A percentile compares a stretch with the other conserved stretches of the same genome.
Evolutionary conservation across 768 basidiomycete species (phyloP).

Genomic region (Myochromella boudieri): DNA sequence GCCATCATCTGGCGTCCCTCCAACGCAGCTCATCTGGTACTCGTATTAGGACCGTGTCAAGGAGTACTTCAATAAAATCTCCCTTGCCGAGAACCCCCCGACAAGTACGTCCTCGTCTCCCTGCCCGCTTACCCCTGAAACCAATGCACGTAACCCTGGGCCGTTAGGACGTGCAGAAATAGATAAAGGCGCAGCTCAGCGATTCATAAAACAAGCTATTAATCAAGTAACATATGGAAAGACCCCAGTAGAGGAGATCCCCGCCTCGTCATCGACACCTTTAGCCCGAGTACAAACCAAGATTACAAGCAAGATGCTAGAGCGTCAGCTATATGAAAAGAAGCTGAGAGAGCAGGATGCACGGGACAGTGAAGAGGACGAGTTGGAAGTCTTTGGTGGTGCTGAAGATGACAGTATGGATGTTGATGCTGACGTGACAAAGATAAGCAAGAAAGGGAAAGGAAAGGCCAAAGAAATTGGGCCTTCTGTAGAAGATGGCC

Average conservation of each 20-base stretch:
- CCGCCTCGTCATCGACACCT: slow-evolving; percentile 25
- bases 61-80: slow-evolving; percentile 82
- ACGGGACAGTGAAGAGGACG: slow-evolving; percentile 39
- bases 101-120: slow-evolving; percentile 40
- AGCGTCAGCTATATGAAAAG: slow-evolving; percentile 62
- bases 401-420: slow-evolving; percentile 20
- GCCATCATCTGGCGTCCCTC: slow-evolving; percentile 2
- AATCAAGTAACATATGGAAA: slow-evolving; percentile 52
- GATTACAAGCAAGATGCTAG: slow-evolving; percentile 73
- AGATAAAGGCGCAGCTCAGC: slow-evolving; percentile 76
- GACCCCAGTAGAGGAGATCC: slow-evolving; percentile 31
- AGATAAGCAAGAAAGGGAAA: slow-evolving; percentile 35
- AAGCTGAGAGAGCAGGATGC: slow-evolving; percentile 52
- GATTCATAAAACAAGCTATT: slow-evolving; percentile 86
- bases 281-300: slow-evolving; percentile 46
- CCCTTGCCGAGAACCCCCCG: slow-evolving; percentile 67
- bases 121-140: background rate
- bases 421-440: slow-evolving; percentile 7
- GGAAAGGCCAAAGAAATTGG: slow-evolving; percentile 28
- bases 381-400: slow-evolving; percentile 39
- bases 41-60: slow-evolving; percentile 64
- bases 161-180: slow-evolving; percentile 44
- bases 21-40: slow-evolving; percentile 1
- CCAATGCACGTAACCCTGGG: slow-evolving; percentile 1
- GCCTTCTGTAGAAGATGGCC: slow-evolving; percentile 1